These are phyloP conservation scores for Hanseniaspora sp. DNA, from an alignment of 1,139 yeast species.

Conservation along the genomic window DNA sequence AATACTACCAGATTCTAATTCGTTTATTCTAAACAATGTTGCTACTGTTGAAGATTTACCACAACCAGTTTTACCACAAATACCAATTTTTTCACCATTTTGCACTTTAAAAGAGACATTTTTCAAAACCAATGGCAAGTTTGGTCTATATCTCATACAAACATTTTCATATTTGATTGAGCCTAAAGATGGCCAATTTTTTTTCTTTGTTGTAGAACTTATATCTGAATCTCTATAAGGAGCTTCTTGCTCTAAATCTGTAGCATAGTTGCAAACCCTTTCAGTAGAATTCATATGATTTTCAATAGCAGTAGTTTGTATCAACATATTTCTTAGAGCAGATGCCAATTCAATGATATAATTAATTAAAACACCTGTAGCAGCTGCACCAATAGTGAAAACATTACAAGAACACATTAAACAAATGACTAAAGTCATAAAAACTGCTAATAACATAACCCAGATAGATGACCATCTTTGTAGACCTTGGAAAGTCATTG, in stretches of 20 bases:
- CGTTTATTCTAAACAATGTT: conserved; percentile 52
- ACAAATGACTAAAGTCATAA: conserved; percentile 38
- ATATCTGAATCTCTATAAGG: conserved; percentile 41
- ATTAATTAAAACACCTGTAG: conserved; percentile 61
- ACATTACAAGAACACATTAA: conserved; percentile 52
- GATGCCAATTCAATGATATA: conserved; percentile 45
- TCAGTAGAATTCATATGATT: conserved; percentile 74
- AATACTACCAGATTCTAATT: conserved; percentile 38
- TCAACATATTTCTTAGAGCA: conserved; percentile 38
- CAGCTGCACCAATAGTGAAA: conserved; percentile 49
- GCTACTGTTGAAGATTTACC: conserved; percentile 63
- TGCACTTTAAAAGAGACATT: conserved; percentile 36
- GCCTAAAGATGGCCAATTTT: conserved; percentile 48
- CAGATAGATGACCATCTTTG: conserved; percentile 67
- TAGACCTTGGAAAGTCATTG: conserved; percentile 48
- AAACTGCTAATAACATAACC: conserved; percentile 41
- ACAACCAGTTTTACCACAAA: conserved; percentile 74
- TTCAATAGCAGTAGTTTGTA: conserved; percentile 51
- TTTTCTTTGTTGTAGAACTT: conserved; percentile 2
- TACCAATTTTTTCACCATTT: conserved; percentile 59
- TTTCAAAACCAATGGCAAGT: conserved; percentile 53
- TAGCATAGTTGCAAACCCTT: conserved; percentile 58
- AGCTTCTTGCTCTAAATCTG: conserved; percentile 50
- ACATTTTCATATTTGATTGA: conserved; percentile 44
- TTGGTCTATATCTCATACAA: conserved; percentile 56